phyloP scores from a whole-genome alignment of 129 eudicot species.

The Rutidosis leptorrhynchoides region DNA sequence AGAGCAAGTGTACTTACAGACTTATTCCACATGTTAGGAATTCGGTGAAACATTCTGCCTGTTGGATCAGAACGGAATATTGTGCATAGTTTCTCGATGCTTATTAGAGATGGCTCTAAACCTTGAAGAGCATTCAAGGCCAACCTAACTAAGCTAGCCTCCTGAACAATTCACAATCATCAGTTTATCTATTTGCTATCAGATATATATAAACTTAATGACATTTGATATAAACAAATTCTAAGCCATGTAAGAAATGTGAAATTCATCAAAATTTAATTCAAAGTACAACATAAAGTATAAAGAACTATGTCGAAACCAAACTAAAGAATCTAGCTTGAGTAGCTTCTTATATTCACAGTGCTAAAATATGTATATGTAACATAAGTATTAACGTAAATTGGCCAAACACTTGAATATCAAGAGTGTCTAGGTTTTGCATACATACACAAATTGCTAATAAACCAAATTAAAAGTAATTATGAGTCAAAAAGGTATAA shows the following conservation, averaged over 20 bases:
- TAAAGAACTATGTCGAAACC: no score
- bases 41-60: no score
- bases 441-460: not conserved
- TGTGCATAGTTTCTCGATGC: conserved; percentile 65
- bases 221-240: no score
- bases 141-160: conserved; percentile 86
- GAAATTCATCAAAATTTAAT: no score
- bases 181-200: not conserved
- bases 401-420: not conserved
- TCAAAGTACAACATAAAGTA: no score
- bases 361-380: no score
- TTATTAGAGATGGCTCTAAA: conserved; percentile 62
- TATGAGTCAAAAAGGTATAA: not conserved
- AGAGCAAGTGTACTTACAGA: conserved; percentile 66
- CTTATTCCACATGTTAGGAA: conserved; percentile 70
- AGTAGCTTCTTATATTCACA: not conserved
- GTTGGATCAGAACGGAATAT: no score
- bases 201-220: not conserved
- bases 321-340: no score
- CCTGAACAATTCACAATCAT: conserved; percentile 50
- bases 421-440: not conserved
- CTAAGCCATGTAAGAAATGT: no score
- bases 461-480: not conserved
- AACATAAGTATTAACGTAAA: no score
- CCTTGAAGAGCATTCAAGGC: conserved; percentile 90